Base-by-base conservation (phyloP, 2,329 filamentous ascomycete genomes). In the Pyrenochaeta sp. region DNA sequence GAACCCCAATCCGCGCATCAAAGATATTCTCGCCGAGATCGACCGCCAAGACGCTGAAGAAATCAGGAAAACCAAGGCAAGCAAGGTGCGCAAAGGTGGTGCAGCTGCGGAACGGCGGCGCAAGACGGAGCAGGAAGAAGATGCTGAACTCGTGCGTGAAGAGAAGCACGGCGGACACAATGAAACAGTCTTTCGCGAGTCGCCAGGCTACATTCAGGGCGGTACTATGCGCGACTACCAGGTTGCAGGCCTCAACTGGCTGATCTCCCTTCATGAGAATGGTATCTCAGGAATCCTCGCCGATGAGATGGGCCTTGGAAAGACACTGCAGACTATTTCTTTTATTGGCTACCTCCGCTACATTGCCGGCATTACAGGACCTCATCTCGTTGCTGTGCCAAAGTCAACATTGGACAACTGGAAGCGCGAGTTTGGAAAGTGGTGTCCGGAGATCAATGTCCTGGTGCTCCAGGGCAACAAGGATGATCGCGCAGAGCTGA, bases 391-490 rank as follows among this genome's bases (percentile, higher is more conserved):
- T 46, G 90, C 86, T 4, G 95, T 99, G 4, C 95, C 95, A 36
- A 99, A 99, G 75, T 98, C 95, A 11, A 99, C 95, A 0, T 85
- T 99, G 6, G 94, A 99, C 79, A 99, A 99, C 77, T 99, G 95
- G 95, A 92, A 93, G 78, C 88, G 95, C 66, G 95, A 99, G 74
- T 98, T 98, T 73, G 85, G 85, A 48, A 91, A 82, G 71, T 99
- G 95, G 95, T 97, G 94, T 1, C 95, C 95, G 0, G 95, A 98
- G 55, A 90, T 98, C 67, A 91, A 97, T 67, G 91, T 98, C 20
- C 80, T 99, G 32, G 92, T 99, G 10, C 83, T 99, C 7, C 95
- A 98, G 74, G 95, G 95, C 60, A 90, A 90, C 58, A 99, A 99
- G 75, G 95, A 99, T 7, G 92, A 97, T 77, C 90, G 95, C 39